Evolutionary conservation across 345 rosid genomes (phyloP).

Genomic region (Linum usitatissimum): DNA sequence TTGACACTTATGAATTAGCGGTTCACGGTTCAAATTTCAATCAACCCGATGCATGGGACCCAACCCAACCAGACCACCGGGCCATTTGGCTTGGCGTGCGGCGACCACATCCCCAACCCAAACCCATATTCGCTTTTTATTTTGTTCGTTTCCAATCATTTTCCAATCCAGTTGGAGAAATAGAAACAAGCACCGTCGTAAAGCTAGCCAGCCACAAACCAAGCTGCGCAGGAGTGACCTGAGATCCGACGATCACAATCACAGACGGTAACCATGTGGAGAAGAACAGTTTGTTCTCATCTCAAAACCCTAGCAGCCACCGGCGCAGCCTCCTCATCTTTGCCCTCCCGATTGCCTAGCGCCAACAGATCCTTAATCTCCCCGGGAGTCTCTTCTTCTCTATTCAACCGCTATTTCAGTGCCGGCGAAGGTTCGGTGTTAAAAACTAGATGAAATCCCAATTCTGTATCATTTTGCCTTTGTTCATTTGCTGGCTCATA

Average conservation of each 20-base stretch:
- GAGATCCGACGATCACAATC: not conserved
- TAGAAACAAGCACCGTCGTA: too few species aligned
- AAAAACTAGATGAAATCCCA: not conserved
- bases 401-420: not conserved
- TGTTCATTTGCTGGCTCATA: too few species aligned
- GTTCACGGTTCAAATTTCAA: too few species aligned
- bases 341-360: not conserved
- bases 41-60: too few species aligned
- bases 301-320: slow-evolving; percentile 6
- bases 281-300: not conserved
- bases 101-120: too few species aligned
- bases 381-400: not conserved
- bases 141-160: too few species aligned
- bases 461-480: not conserved
- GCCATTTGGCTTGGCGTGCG: too few species aligned
- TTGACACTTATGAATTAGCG: too few species aligned
- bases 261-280: not conserved
- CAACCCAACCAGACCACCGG: too few species aligned
- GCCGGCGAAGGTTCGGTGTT: not conserved
- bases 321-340: not conserved
- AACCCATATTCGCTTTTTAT: too few species aligned
- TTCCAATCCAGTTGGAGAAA: too few species aligned
- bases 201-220: not conserved
- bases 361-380: not conserved
- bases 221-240: not conserved